Conservation (phyloP, 768 basidiomycete species). For the Stropharia rugosoannulata region DNA sequence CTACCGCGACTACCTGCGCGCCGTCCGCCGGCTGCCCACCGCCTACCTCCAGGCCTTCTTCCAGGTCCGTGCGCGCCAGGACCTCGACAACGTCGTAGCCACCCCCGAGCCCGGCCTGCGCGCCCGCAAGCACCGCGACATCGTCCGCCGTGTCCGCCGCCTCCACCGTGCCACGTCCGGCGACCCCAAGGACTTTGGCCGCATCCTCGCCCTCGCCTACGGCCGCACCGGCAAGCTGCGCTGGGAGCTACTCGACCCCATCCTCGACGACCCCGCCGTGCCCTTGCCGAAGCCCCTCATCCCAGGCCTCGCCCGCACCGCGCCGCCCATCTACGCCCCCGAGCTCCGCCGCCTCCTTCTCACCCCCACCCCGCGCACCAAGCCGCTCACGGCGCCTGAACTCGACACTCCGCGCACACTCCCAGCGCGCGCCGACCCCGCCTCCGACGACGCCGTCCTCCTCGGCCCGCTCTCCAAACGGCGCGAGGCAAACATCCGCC, state of each 20-base stretch:
- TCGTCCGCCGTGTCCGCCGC: conserved; percentile 4
- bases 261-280: conserved; percentile 47
- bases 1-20: conserved; percentile 7
- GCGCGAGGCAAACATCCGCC: conserved; percentile 69
- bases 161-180: background rate
- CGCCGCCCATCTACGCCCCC: conserved; percentile 65
- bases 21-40: conserved; percentile 4
- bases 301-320: conserved; percentile 46
- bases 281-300: conserved; percentile 49
- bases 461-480: conserved; percentile 72
- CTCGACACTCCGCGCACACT: conserved; percentile 53
- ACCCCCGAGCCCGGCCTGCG: background rate
- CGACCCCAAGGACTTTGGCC: conserved; percentile 37
- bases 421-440: conserved; percentile 54
- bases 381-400: conserved; percentile 37
- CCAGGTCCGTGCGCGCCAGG: conserved; percentile 2
- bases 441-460: conserved; percentile 55
- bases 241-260: conserved; percentile 43
- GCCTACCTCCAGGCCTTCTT: conserved; percentile 7
- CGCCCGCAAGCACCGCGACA: background rate
- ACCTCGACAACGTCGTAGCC: conserved; percentile 2
- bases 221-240: conserved; percentile 24
- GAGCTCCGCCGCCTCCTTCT: conserved; percentile 65
- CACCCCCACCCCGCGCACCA: conserved; percentile 45
- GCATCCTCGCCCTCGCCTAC: conserved; percentile 56